Evolutionary conservation across 2,329 filamentous ascomycete genomes (phyloP), one percentile per base, ranked within the genome.

Genomic region (Monosporascus sp.): DNA sequence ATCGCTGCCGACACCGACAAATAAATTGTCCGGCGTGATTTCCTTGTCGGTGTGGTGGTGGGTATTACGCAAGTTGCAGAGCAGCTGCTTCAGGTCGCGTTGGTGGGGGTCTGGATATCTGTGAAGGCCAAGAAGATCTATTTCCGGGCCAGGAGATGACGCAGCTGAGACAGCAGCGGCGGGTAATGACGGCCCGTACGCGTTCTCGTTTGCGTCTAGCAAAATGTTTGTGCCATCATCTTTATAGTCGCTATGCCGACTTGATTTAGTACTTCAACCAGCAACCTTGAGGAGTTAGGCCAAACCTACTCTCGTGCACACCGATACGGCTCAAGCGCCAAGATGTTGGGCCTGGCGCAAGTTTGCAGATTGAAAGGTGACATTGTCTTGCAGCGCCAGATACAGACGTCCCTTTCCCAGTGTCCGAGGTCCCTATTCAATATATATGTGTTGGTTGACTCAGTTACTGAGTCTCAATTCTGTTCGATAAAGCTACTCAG

Each of bases 101-200:
- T 99, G 94, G 81, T 99, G 92, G 66, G 94, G 94, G 71, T 99
- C 94, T 35, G 94, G 94, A 73, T 99, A 99, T 67, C 94, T 85
- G 78, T 99, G 88, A 65, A 99, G 80, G 58, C 89, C 87, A 50
- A 90, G 75, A 59, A 96, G 81, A 72, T 96, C 87, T 55, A 94
- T 78, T 55, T 85, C 75, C 20, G 86, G 77, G 28, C 70, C 68
- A 37, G 68, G 65, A 51, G 65, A 60, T 11, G 72, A 66, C 2
- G 73, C 68, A 48, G 76, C 70, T 50, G 77, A 68, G 11, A 81
- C 72, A 49, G 77, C 75, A 11, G 77, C 74, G 41, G 79, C 66
- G 1, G 78, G 74, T 48, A 97, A 75, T 2, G 89, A 87, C 0
- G 94, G 93, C 0, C 94, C 94, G 65, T 88, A 97, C 55, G 94